Conservation (phyloP, 768 basidiomycete genomes). For the Paxillus rubicundulus region DNA sequence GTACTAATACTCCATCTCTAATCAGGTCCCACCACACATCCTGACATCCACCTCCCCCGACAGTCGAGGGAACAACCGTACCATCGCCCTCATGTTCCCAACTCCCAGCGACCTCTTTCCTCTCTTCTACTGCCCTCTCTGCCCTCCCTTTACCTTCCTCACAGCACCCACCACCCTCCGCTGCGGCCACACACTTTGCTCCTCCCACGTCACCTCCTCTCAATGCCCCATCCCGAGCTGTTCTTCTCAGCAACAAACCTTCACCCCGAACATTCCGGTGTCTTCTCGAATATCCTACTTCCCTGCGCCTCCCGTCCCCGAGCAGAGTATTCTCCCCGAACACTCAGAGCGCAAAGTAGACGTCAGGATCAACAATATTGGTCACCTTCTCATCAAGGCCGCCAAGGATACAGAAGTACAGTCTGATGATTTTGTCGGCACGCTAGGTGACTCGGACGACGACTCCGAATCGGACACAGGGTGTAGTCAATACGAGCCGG, state of each 20-base stretch:
- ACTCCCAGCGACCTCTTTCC: constrained; percentile 30
- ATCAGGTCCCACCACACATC: neutral
- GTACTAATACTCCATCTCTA: neutral
- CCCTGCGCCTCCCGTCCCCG: constrained; percentile 34
- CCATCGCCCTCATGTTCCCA: constrained; percentile 17
- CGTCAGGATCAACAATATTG: constrained; percentile 56
- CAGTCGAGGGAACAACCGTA: no score
- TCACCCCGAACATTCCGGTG: constrained; percentile 40
- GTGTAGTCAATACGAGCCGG: neutral
- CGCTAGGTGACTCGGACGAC: constrained; percentile 29
- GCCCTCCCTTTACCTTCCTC: constrained; percentile 38
- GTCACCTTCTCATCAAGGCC: constrained; percentile 40
- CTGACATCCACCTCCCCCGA: neutral
- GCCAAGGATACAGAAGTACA: constrained; percentile 8
- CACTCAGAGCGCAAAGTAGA: constrained; percentile 34
- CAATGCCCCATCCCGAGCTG: constrained; percentile 39
- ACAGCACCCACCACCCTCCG: constrained; percentile 54
- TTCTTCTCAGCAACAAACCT: constrained; percentile 14
- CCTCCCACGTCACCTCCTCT: constrained; percentile 42
- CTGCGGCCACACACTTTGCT: constrained; percentile 85
- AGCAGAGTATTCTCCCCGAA: neutral
- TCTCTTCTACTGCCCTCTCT: constrained; percentile 56
- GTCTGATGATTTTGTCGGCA: constrained; percentile 15
- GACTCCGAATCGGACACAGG: constrained; percentile 32
- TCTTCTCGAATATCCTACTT: constrained; percentile 35